A percentile compares a stretch with the other conserved stretches of the same genome.
phyloP scores from a whole-genome alignment of 495 filamentous ascomycete genomes.

The Hypoxylon crocopeplum region DNA sequence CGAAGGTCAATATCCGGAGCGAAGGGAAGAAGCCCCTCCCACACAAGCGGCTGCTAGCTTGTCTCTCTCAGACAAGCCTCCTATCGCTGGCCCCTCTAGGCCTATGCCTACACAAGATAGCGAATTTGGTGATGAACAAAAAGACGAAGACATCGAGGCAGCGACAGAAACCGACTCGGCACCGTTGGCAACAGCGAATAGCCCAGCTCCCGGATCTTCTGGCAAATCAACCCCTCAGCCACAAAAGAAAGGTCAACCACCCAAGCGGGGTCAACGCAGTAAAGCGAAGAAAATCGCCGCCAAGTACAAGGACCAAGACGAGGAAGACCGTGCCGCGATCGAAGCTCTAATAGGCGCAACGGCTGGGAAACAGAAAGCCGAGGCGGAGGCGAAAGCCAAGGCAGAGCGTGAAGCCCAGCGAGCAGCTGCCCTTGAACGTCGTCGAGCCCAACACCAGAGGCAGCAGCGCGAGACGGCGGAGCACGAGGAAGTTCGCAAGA shows the following conservation, averaged over 20 bases:
- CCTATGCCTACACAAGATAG: constrained; percentile 5
- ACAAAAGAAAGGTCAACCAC: constrained; percentile 47
- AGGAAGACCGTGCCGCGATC: constrained; percentile 85
- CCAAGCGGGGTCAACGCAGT: constrained; percentile 77
- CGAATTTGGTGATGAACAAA: constrained; percentile 29
- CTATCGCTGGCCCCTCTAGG: neutral
- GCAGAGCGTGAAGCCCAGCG: constrained; percentile 63
- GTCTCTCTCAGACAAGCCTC: constrained; percentile 36
- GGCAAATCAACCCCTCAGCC: constrained; percentile 34
- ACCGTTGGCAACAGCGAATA: constrained; percentile 18
- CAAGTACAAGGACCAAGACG: constrained; percentile 95
- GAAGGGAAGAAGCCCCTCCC: constrained; percentile 25
- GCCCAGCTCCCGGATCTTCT: constrained; percentile 28
- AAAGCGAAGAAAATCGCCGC: constrained; percentile 87
- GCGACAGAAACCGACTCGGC: constrained; percentile 29
- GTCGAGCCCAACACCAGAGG: constrained; percentile 78
- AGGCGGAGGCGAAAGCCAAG: constrained; percentile 60
- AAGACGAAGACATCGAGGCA: constrained; percentile 26
- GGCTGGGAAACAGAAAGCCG: constrained; percentile 58
- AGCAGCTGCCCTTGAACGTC: constrained; percentile 70
- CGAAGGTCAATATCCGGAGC: constrained; percentile 24
- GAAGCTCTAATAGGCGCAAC: constrained; percentile 81
- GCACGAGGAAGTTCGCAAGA: constrained; percentile 69
- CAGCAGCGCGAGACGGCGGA: constrained; percentile 64
- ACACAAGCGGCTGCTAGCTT: constrained; percentile 43